Conservation (phyloP, 169 alveolate genomes). For the Plasmodium berghei region DNA sequence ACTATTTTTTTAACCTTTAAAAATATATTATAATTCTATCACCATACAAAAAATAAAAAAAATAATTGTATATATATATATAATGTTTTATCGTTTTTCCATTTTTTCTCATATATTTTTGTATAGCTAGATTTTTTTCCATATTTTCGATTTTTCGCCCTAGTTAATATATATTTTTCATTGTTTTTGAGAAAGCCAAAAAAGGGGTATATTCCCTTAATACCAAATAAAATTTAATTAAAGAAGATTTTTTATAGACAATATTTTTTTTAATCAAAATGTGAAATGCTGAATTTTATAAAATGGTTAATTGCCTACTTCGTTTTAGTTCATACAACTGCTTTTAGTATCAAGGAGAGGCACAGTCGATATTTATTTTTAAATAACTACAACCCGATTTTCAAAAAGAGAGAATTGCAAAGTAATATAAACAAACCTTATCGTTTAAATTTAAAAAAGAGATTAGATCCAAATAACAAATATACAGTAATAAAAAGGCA, state of each 20-base stretch:
- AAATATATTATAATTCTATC: no score
- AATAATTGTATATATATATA: no score
- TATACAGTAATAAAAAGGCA: conserved; percentile 75
- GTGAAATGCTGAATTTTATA: conserved; percentile 71
- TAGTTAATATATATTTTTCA: no score
- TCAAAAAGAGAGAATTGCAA: conserved; percentile 14
- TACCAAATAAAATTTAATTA: no score
- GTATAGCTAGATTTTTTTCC: no score
- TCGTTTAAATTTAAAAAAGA: conserved; percentile 47
- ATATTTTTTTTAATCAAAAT: conserved; percentile 16
- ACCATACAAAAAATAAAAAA: no score
- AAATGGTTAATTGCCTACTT: conserved; percentile 22
- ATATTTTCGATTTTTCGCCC: no score
- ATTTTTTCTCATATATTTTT: no score
- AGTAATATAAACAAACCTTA: not conserved
- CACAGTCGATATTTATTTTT: conserved; percentile 7
- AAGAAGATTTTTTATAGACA: not conserved
- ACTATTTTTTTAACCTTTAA: no score
- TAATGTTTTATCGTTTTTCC: no score
- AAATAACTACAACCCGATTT: conserved; percentile 12
- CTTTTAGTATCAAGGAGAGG: not conserved
- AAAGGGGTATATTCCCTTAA: no score
- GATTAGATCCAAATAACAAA: conserved; percentile 60
- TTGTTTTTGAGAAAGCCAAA: no score
- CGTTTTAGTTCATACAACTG: conserved; percentile 8